Evolutionary conservation across 164 flowering plant species (phyloP).

Genomic region (Nelumbo lutea): DNA sequence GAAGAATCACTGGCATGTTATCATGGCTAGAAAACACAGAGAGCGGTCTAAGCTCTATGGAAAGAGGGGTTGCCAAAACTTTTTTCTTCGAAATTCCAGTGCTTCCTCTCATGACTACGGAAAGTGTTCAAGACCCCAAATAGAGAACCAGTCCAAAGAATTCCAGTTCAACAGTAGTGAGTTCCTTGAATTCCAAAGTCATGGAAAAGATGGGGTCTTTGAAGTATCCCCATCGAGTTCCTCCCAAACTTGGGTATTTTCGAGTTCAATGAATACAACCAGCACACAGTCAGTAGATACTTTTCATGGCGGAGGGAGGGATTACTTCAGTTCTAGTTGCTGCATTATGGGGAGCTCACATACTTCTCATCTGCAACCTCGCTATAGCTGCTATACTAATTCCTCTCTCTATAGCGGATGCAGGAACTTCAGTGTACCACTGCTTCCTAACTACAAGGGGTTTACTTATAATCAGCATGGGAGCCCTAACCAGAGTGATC

Average conservation of each 20-base stretch:
- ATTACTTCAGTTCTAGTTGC: constrained; percentile 14
- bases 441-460: constrained; percentile 20
- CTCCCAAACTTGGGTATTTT: constrained; percentile 22
- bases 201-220: constrained; percentile 23
- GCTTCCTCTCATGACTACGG: constrained; percentile 7
- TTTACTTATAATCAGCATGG: constrained; percentile 22
- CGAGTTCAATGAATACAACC: constrained; percentile 13
- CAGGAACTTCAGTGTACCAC: constrained; percentile 10
- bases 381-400: constrained; percentile 10
- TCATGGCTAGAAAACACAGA: constrained; percentile 77
- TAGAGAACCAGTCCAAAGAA: constrained; percentile 15
- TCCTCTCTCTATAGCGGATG: constrained; percentile 22
- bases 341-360: constrained; percentile 21
- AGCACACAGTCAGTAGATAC: constrained; percentile 15
- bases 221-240: constrained; percentile 20
- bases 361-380: constrained; percentile 14
- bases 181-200: constrained; percentile 28
- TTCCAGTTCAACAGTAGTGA: constrained; percentile 17
- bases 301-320: constrained; percentile 17
- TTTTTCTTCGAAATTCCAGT: constrained; percentile 11
- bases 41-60: constrained; percentile 52
- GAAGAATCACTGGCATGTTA: constrained; percentile 92
- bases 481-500: constrained; percentile 11
- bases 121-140: constrained; percentile 17
- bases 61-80: constrained; percentile 35